Base-by-base conservation (phyloP, 108 stramenopile genomes). In the Mayamaea pseudoterrestris region DNA sequence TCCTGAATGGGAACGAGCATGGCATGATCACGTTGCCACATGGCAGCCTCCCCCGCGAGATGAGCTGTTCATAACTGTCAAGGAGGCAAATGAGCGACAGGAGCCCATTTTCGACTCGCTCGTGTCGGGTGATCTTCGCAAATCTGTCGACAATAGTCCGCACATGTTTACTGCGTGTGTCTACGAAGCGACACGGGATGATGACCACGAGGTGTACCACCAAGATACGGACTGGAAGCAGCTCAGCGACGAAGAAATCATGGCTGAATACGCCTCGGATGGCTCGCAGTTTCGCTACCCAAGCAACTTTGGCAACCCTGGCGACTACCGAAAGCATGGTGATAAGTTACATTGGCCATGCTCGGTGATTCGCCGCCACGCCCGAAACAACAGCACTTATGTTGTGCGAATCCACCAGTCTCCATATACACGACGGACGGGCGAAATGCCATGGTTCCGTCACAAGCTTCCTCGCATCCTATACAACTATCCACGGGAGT, bases 1-100 rank as follows among this genome's bases (percentile, higher is more conserved):
- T 18, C 44, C 43, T 25, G 65, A 47, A 27, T 80, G 74, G 74
- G 68, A 80, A 57, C 27, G 32, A 8, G 78, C 78, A 14, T 80
- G 71, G 74, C 57, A 68, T 44, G 41, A 73, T 3, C 78, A 80
- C 30, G 57, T 71, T 7, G 36, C 35, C 30, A 32, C 52, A 23
- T 78, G 77, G 77, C 36, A 40, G 8, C 63, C 69, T 30, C 63
- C 62, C n/a, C 30, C 5, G 7, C 2, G 6, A 40, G 5, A 26
- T 4, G 8, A 7, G 4, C 8, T 6, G 7, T 49, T 29, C 31
- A 30, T 30, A 2, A 25, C 52, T 2, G 44, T 29, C 4, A 28
- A 46, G 3, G 44, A 44, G 20, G 54, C 43, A 24, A 55, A 46
- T 30, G 54, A 46, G 3, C 29, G 18, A 7, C 26, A 13, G 5